A percentile compares a stretch with the other conserved stretches of the same genome.
phyloP scores from a whole-genome alignment of 352 stramenopile genomes.

The Thraustotheca clavata region DNA sequence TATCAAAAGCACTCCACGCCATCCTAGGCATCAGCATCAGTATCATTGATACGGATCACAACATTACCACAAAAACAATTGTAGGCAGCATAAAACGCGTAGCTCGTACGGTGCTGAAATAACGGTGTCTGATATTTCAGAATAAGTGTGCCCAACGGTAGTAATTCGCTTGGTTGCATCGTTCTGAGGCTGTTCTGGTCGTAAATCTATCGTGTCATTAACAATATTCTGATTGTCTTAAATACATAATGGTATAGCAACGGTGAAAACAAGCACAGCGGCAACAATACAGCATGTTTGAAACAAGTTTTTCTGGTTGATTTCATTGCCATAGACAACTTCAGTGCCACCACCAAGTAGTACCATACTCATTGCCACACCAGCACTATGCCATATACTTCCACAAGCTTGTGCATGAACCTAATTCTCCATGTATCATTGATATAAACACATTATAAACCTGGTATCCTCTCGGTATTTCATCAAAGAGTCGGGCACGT shows the following conservation, averaged over 20 bases:
- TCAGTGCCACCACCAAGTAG: slow-evolving; percentile 57
- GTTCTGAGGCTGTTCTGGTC: slow-evolving; percentile 53
- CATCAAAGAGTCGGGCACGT: slow-evolving; percentile 64
- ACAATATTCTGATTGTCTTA: not conserved
- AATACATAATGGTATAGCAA: slow-evolving; percentile 37
- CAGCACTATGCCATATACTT: slow-evolving; percentile 57
- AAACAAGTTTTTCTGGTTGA: slow-evolving; percentile 54
- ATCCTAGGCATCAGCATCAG: slow-evolving; percentile 30
- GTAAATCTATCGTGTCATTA: slow-evolving; percentile 31
- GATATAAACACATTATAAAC: not conserved
- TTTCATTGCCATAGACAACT: slow-evolving; percentile 62
- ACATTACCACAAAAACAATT: slow-evolving; percentile 59
- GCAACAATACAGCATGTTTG: slow-evolving; percentile 49
- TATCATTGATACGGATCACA: not conserved
- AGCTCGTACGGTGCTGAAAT: slow-evolving; percentile 54
- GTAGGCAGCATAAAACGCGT: slow-evolving; percentile 53
- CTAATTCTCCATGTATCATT: not conserved
- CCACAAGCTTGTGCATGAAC: slow-evolving; percentile 61
- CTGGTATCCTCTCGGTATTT: slow-evolving; percentile 65
- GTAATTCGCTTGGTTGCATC: slow-evolving; percentile 36
- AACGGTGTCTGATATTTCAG: slow-evolving; percentile 53
- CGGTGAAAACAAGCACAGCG: slow-evolving; percentile 40
- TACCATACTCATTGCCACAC: slow-evolving; percentile 44
- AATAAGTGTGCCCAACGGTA: slow-evolving; percentile 40
- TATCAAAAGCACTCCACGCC: slow-evolving; percentile 61